Percentiles rank a stretch among this genome's conserved stretches.
Evolutionary conservation across 2,329 filamentous ascomycete genomes (phyloP).

Genomic region (Claviceps sp.): DNA sequence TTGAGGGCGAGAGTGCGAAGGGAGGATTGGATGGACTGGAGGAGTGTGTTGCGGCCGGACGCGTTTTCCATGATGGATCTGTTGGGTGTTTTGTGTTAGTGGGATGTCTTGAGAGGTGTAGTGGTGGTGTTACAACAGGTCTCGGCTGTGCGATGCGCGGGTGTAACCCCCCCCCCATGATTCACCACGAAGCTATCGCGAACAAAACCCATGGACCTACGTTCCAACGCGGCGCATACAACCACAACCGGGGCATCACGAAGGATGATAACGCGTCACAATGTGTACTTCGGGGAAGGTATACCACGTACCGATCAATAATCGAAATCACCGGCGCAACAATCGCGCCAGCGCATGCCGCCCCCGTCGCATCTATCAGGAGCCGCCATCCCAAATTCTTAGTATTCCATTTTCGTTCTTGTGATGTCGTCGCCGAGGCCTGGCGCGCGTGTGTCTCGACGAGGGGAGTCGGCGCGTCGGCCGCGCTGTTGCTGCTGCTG

Average conservation of each 20-base stretch:
- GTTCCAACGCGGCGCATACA: too few relatives aligned
- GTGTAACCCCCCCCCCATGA: background rate
- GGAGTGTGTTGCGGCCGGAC: constrained; percentile 51
- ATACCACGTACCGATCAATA: constrained; percentile 57
- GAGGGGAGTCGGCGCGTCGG: background rate
- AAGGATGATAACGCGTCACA: too few relatives aligned
- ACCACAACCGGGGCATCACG: too few relatives aligned
- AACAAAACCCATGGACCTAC: too few relatives aligned
- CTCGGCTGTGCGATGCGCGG: too few relatives aligned
- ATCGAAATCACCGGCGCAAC: constrained; percentile 78
- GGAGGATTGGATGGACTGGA: constrained; percentile 45
- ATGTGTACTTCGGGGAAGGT: too few relatives aligned
- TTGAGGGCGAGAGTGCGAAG: constrained; percentile 40
- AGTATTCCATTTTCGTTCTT: constrained; percentile 51
- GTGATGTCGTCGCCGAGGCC: background rate
- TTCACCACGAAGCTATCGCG: background rate
- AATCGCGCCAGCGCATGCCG: constrained; percentile 56
- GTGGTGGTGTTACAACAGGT: too few relatives aligned
- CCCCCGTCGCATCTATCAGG: constrained; percentile 54
- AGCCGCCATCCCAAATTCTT: constrained; percentile 55
- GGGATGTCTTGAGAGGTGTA: background rate
- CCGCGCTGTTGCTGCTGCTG: background rate
- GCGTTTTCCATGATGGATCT: constrained; percentile 73
- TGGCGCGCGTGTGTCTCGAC: background rate
- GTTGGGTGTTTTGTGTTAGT: background rate